Conservation (phyloP, 805 yeast genomes). For the Wickerhamiella qilinensis region DNA sequence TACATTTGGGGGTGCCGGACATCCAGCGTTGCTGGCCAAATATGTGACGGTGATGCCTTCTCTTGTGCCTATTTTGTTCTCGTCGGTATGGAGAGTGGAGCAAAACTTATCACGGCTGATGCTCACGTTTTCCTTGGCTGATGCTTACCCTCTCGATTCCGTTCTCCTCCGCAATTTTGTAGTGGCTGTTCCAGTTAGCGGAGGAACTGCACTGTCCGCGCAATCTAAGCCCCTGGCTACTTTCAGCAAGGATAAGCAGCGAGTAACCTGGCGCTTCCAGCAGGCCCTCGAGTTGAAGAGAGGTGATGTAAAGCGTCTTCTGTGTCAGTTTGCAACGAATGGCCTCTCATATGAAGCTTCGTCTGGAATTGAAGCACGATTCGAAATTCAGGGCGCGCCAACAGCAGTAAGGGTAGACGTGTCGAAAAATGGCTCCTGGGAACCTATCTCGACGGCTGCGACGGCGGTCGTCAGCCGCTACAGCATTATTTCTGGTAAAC, state of each 20-base stretch:
- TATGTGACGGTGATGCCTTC: constrained; percentile 40
- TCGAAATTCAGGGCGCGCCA: constrained; percentile 9
- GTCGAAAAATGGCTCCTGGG: constrained; percentile 10
- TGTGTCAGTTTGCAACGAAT: constrained; percentile 74
- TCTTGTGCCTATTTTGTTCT: constrained; percentile 42
- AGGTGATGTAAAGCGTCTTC: constrained; percentile 44
- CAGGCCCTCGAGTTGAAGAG: constrained; percentile 22
- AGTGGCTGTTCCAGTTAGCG: constrained; percentile 44
- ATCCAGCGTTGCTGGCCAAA: constrained; percentile 31
- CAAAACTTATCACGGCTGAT: constrained; percentile 72
- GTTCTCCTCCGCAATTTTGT: constrained; percentile 41
- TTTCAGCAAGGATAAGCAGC: constrained; percentile 67
- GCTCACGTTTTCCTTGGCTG: constrained; percentile 46
- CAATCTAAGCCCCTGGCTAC: constrained; percentile 86
- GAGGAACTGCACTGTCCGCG: constrained; percentile 48
- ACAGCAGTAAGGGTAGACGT: constrained; percentile 4
- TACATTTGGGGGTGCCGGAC: not conserved
- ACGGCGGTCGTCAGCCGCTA: not conserved
- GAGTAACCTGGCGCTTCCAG: constrained; percentile 75
- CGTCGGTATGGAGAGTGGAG: constrained; percentile 86
- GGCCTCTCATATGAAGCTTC: constrained; percentile 56
- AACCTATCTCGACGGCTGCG: constrained; percentile 8
- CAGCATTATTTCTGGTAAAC: not conserved
- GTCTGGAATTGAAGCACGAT: constrained; percentile 50
- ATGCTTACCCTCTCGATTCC: constrained; percentile 27